These are phyloP conservation scores for Schizonepeta tenuifolia DNA, from an alignment of 257 asterid species.

Conservation along the genomic window DNA sequence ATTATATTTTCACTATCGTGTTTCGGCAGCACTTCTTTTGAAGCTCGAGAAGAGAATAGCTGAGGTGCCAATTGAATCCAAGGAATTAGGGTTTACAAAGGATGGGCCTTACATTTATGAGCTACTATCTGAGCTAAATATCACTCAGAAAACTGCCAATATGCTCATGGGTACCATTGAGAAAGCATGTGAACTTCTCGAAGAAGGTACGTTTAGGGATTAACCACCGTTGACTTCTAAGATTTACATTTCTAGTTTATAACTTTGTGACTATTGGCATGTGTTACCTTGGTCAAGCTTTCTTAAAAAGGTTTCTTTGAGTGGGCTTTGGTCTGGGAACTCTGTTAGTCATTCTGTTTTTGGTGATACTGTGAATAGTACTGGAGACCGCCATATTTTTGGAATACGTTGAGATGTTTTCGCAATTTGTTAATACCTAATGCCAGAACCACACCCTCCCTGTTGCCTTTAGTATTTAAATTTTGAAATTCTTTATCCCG, in stretches of 20 bases:
- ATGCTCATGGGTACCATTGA: slow-evolving; percentile 80
- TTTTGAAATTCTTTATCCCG: slow-evolving; percentile 20
- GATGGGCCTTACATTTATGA: slow-evolving; percentile 93
- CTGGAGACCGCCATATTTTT: not conserved
- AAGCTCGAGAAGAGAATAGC: slow-evolving; percentile 91
- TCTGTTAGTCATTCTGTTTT: not conserved
- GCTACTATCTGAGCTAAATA: slow-evolving; percentile 82
- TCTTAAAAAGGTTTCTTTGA: slow-evolving; percentile 8
- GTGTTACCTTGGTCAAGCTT: slow-evolving; percentile 3
- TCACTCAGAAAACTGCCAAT: slow-evolving; percentile 67
- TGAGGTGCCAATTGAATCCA: slow-evolving; percentile 82
- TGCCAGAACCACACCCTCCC: slow-evolving; percentile 1
- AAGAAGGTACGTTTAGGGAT: slow-evolving; percentile 71
- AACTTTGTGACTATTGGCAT: slow-evolving; percentile 4
- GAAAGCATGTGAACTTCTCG: slow-evolving; percentile 77
- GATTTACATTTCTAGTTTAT: slow-evolving; percentile 30
- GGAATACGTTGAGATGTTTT: not conserved
- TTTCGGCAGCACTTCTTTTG: slow-evolving; percentile 86
- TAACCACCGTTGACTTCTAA: slow-evolving; percentile 28
- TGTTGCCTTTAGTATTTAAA: not conserved
- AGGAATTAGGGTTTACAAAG: slow-evolving; percentile 88
- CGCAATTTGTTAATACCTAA: slow-evolving; percentile 1
- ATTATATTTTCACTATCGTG: slow-evolving; percentile 36
- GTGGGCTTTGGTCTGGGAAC: slow-evolving; percentile 2
- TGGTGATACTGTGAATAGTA: slow-evolving; percentile 2